Base-by-base conservation (phyloP, 257 asterid species). In the Ballota nigra region DNA sequence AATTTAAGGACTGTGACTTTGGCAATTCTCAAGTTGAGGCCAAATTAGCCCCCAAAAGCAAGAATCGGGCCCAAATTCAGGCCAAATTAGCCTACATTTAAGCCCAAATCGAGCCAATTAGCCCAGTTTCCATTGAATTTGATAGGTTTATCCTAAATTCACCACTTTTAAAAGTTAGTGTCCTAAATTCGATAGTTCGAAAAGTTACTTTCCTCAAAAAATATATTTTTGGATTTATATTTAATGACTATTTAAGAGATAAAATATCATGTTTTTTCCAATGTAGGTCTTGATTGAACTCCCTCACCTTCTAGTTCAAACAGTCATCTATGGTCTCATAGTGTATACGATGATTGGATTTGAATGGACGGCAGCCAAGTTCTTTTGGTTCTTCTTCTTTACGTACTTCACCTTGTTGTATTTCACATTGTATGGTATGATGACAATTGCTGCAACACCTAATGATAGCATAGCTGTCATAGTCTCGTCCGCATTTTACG, bases 281-380 rank as follows among this genome's bases (percentile, higher is more conserved):
- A 2, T 61, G 78, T 85, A 88, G 97, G 75, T 79, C 10, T 85
- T 77, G 52, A 80, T 88, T 19, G 91, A 91, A 73, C 81, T 91
- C 5, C 97, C 96, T 0, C 77, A 87, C 75, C 36, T 89, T 74
- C 70, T 89, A 4, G 18, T 77, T 29, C 96, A 91, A 58, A 67
- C 95, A 4, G 64, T 80, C 16, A 63, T 75, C 0, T 87, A 89
- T 18, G 85, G 95, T 0, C 34, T 83, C 33, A 72, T 89, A 56
- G 91, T 89, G 12, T 89, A 89, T 16, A 69, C 89, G 0, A 91
- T 89, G 95, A 86, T 91, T 0, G 92, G 88, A 70, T 91, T 91
- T 47, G 87, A 91, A 18, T 91, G 96, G 95, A 84, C 86, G 0
- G 82, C 57, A 6, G 16, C 71, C 49, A 91, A 89, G 75, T 84